Base-by-base conservation (phyloP, 2,329 filamentous ascomycete genomes). In the Purpureocillium takamizusanense region DNA sequence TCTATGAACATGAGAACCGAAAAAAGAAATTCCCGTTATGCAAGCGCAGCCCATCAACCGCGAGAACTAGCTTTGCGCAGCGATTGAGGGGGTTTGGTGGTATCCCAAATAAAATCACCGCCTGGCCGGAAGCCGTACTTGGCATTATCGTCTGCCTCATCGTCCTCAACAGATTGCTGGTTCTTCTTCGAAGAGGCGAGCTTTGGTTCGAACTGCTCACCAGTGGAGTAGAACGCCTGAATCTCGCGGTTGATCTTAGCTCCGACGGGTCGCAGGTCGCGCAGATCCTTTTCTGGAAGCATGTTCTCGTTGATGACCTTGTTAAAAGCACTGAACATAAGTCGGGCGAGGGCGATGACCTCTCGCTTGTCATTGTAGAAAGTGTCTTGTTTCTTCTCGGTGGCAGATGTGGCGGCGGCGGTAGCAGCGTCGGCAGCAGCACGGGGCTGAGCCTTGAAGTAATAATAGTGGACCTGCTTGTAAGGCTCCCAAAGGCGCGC, bases 401-500 rank as follows among this genome's bases (percentile, higher is more conserved):
- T 25, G 21, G 21, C n/a, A n/a, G n/a, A n/a, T n/a, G n/a, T n/a
- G n/a, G n/a, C n/a, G n/a, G n/a, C n/a, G n/a, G n/a, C n/a, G n/a
- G n/a, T n/a, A n/a, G n/a, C n/a, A n/a, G n/a, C n/a, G n/a, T n/a
- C n/a, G n/a, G n/a, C n/a, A n/a, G n/a, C n/a, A n/a, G n/a, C 21
- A 10, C 49, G 42, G 7, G 51, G 45, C 12, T 40, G 39, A 4
- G 44, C 37, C 13, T 58, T 54, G 43, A 63, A 62, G 46, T 52
- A 56, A 29, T 61, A 58, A 37, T 61, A 58, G 31, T 61, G 53
- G 8, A 63, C 48, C 14, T 53, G 53, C 40, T 57, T 60, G 50
- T 74, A 67, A 4, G 70, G 70, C 15, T 63, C 57, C 66, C 69
- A 74, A 23, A 80, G 56, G 14, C 62, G 62, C 13, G 66, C 57